phyloP scores from a whole-genome alignment of 805 yeast genomes.

The Suhomyces prunicola region DNA sequence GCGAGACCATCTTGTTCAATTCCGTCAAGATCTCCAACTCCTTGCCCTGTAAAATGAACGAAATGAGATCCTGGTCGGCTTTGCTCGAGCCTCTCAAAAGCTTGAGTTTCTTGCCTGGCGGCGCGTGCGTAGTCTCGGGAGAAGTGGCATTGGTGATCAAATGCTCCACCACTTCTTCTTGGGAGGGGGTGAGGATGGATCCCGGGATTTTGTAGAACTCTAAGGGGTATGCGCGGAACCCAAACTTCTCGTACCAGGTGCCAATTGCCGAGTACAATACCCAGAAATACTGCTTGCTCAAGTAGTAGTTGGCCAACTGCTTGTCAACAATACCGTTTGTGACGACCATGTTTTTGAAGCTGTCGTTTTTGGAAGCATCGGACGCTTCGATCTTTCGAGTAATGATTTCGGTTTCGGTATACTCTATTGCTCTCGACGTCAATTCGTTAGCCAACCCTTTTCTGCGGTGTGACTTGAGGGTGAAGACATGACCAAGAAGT shows the following conservation, averaged over 20 bases:
- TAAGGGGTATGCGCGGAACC: slow-evolving; percentile 43
- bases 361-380: slow-evolving; percentile 22
- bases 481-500: slow-evolving; percentile 26
- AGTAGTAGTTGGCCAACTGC: slow-evolving; percentile 30
- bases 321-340: slow-evolving; percentile 26
- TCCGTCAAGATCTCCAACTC: slow-evolving; percentile 38
- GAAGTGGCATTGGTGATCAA: slow-evolving; percentile 12
- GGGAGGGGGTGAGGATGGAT: slow-evolving; percentile 13
- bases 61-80: slow-evolving; percentile 29
- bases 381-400: slow-evolving; percentile 21
- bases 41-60: slow-evolving; percentile 28
- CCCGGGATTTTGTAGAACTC: slow-evolving; percentile 34
- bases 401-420: slow-evolving; percentile 30
- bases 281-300: slow-evolving; percentile 38
- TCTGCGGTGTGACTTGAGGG: slow-evolving; percentile 22
- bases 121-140: not conserved
- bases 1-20: slow-evolving; percentile 31
- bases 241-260: slow-evolving; percentile 60
- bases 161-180: slow-evolving; percentile 21
- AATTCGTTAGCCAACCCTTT: slow-evolving; percentile 29
- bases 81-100: slow-evolving; percentile 20
- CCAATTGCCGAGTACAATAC: slow-evolving; percentile 72
- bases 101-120: slow-evolving; percentile 28
- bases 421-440: slow-evolving; percentile 25
- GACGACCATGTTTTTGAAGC: slow-evolving; percentile 31